phyloP scores from a whole-genome alignment of 257 asterid species.

The Solanum microdontum region DNA sequence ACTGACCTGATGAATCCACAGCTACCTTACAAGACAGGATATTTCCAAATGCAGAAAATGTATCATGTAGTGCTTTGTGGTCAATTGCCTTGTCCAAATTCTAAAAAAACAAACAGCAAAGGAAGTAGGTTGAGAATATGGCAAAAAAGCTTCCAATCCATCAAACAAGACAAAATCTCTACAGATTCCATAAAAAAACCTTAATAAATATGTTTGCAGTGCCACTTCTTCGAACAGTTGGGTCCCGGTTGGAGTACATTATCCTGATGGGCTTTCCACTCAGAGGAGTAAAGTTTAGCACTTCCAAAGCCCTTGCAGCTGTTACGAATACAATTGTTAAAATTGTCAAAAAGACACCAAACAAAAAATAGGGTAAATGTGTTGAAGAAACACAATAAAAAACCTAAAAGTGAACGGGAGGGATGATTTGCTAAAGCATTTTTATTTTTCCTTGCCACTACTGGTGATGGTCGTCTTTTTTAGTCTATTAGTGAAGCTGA shows the following conservation, averaged over 20 bases:
- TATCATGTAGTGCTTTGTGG: slow-evolving; percentile 82
- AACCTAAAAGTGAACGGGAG: neutral
- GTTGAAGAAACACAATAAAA: neutral
- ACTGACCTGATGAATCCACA: slow-evolving; percentile 60
- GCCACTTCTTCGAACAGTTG: slow-evolving; percentile 69
- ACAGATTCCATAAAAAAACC: slow-evolving; percentile 22
- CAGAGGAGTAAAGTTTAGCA: slow-evolving; percentile 76
- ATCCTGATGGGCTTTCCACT: slow-evolving; percentile 73
- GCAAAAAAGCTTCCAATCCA: neutral
- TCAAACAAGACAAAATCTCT: neutral
- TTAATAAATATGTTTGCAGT: slow-evolving; percentile 80
- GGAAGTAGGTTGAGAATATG: neutral
- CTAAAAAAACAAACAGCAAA: slow-evolving; percentile 17
- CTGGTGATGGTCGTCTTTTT: neutral
- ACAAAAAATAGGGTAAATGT: neutral
- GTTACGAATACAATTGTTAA: slow-evolving; percentile 1
- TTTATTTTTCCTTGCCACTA: neutral
- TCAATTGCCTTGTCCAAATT: slow-evolving; percentile 90
- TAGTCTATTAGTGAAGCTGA: neutral
- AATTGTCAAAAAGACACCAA: neutral
- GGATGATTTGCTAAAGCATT: neutral
- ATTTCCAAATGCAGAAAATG: slow-evolving; percentile 71
- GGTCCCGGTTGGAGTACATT: slow-evolving; percentile 84
- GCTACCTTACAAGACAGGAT: slow-evolving; percentile 83
- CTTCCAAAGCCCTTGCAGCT: slow-evolving; percentile 78